Base-by-base conservation (phyloP, 352 stramenopile species). In the Globisporangium polare region DNA sequence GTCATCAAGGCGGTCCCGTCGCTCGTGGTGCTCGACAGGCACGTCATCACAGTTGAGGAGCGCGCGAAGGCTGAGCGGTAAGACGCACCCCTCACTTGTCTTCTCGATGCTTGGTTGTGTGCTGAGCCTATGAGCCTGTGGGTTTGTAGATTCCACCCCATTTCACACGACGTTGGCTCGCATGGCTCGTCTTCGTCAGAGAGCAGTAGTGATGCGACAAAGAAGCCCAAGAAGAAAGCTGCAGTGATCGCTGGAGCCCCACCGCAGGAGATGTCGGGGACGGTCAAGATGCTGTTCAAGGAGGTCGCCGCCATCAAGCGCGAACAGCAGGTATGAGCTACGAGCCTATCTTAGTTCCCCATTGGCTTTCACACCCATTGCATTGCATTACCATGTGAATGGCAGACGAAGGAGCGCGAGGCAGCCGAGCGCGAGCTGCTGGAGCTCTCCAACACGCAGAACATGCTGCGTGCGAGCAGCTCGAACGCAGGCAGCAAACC, bases 11-110 rank as follows among this genome's bases (percentile, higher is more conserved):
- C 77, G 0, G 72, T 95, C 27, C 89, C 89, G 4, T 88, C 85
- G 22, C 63, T 96, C 3, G 59, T 84, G 27, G 82, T 89, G 6
- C 74, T 96, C 24, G 89, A 96, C 69, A 75, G 77, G 7, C 85
- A 96, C 58, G 73, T 88, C 29, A 77, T 96, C 64, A 93, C 83
- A 0, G 51, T 78, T n/a, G 77, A 90, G 15, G 86, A 95, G 22
- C 75, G 81, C 8, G 22, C 45, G 4, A 68, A 74, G 51, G 83
- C 87, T 15, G 61, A 63, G 27, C 65, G 59, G 72, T 81, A 67
- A n/a, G n/a, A n/a, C n/a, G n/a, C n/a, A n/a, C n/a, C n/a, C n/a
- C n/a, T n/a, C n/a, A n/a, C n/a, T n/a, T n/a, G n/a, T n/a, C n/a
- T n/a, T n/a, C n/a, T n/a, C n/a, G n/a, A n/a, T n/a, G n/a, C n/a